Conservation (phyloP, 352 stramenopile species). For the Phytophthora cryptogea region DNA sequence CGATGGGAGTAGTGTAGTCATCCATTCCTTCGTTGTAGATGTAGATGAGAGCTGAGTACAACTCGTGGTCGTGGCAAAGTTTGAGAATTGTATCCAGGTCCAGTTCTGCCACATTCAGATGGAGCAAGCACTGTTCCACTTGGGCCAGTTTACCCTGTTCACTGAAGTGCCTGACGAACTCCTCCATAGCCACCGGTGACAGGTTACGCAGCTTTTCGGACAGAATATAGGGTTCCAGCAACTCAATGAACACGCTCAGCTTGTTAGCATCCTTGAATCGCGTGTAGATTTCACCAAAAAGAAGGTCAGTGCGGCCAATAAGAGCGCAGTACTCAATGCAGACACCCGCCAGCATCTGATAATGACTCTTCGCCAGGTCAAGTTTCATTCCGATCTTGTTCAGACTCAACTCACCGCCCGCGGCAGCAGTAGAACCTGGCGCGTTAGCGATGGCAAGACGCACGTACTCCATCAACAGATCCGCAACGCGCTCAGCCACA, state of each 20-base stretch:
- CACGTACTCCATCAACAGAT: conserved; percentile 91
- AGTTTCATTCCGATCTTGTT: conserved; percentile 78
- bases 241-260: conserved; percentile 91
- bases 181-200: conserved; percentile 91
- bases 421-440: conserved; percentile 43
- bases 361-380: conserved; percentile 93
- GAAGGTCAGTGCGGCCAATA: conserved; percentile 80
- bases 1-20: conserved; percentile 92
- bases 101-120: conserved; percentile 93
- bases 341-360: conserved; percentile 96
- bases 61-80: conserved; percentile 89
- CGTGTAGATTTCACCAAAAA: conserved; percentile 90
- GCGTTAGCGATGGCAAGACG: conserved; percentile 87
- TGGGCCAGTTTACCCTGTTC: conserved; percentile 84
- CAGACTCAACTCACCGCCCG: conserved; percentile 41
- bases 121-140: conserved; percentile 94
- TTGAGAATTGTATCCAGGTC: conserved; percentile 95
- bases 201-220: conserved; percentile 93
- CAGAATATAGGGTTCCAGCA: conserved; percentile 95
- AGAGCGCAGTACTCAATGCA: conserved; percentile 95
- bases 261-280: conserved; percentile 85
- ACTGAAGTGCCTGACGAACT: conserved; percentile 94
- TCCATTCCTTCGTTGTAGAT: conserved; percentile 94
- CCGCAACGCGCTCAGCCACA: conserved; percentile 85
- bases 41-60: conserved; percentile 95